Conservation (phyloP, 2,329 filamentous ascomycete species). For the Mycogone perniciosa region DNA sequence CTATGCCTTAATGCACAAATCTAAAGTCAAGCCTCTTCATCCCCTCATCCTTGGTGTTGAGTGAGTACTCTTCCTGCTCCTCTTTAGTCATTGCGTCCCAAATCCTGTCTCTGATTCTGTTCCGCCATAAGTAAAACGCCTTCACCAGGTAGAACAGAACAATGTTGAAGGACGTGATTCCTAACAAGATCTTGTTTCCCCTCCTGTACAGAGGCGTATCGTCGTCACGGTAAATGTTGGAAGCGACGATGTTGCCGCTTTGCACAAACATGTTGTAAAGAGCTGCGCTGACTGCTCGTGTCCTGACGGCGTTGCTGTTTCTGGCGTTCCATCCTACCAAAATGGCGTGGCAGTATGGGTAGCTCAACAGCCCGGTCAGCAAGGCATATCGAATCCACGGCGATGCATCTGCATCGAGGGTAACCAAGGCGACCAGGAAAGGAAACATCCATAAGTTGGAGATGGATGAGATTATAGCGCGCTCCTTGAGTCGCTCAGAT, state of each 20-base stretch:
- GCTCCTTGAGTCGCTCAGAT: conserved; percentile 35
- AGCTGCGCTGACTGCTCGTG: conserved; percentile 50
- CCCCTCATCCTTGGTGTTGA: conserved; percentile 36
- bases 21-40: conserved; percentile 39
- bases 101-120: conserved; percentile 35
- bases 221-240: conserved; percentile 35
- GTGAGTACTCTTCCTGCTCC: conserved; percentile 26
- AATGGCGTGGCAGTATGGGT: conserved; percentile 41
- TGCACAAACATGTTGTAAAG: conserved; percentile 46
- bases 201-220: conserved; percentile 27
- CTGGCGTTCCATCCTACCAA: conserved; percentile 51
- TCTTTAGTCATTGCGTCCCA: conserved; percentile 44
- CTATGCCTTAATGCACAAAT: conserved; percentile 30
- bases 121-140: conserved; percentile 45
- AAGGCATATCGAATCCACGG: conserved; percentile 38
- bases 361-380: conserved; percentile 27
- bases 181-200: conserved; percentile 47
- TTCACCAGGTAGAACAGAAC: conserved; percentile 43
- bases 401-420: conserved; percentile 29
- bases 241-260: conserved; percentile 26
- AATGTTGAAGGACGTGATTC: conserved; percentile 42
- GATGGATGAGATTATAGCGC: conserved; percentile 35
- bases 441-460: conserved; percentile 50
- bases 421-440: conserved; percentile 41
- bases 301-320: conserved; percentile 53